phyloP scores from a whole-genome alignment of 345 rosid genomes.

The Raphanus raphanistrum region DNA sequence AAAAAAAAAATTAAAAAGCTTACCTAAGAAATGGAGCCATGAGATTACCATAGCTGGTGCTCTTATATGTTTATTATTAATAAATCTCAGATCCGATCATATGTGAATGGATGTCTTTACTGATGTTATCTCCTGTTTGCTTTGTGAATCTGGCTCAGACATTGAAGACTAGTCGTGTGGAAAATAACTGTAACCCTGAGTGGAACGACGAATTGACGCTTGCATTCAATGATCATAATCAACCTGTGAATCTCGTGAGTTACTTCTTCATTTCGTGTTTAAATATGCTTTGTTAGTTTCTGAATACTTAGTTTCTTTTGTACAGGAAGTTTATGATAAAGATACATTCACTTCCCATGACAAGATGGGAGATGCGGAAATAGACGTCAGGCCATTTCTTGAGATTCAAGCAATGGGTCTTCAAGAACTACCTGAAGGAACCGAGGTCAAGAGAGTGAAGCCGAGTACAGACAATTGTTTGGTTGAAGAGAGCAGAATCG shows the following conservation, averaged over 20 bases:
- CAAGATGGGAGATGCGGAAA: slow-evolving; percentile 73
- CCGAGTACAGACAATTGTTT: slow-evolving; percentile 53
- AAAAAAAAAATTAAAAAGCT: no score
- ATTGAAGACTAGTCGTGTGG: slow-evolving; percentile 59
- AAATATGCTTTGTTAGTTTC: neutral
- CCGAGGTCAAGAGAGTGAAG: slow-evolving; percentile 45
- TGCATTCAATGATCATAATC: slow-evolving; percentile 44
- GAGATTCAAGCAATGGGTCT: slow-evolving; percentile 44
- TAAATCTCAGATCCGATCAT: no score
- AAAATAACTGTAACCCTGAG: slow-evolving; percentile 63
- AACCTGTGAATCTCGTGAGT: slow-evolving; percentile 59
- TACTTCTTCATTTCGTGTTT: slow-evolving; percentile 2
- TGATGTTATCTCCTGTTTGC: neutral
- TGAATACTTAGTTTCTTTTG: neutral
- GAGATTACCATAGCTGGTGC: no score
- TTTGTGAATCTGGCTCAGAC: slow-evolving; percentile 44
- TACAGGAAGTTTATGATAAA: slow-evolving; percentile 71
- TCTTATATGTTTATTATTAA: no score
- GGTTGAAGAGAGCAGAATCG: slow-evolving; percentile 53
- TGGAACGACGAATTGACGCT: slow-evolving; percentile 80
- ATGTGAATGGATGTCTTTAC: neutral
- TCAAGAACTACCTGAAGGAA: slow-evolving; percentile 47
- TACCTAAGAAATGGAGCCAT: no score
- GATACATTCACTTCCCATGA: slow-evolving; percentile 69
- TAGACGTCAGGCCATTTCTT: slow-evolving; percentile 54